These are phyloP conservation scores for Lachnellula occidentalis DNA, from an alignment of 2,329 filamentous ascomycete species.

Conservation along the genomic window DNA sequence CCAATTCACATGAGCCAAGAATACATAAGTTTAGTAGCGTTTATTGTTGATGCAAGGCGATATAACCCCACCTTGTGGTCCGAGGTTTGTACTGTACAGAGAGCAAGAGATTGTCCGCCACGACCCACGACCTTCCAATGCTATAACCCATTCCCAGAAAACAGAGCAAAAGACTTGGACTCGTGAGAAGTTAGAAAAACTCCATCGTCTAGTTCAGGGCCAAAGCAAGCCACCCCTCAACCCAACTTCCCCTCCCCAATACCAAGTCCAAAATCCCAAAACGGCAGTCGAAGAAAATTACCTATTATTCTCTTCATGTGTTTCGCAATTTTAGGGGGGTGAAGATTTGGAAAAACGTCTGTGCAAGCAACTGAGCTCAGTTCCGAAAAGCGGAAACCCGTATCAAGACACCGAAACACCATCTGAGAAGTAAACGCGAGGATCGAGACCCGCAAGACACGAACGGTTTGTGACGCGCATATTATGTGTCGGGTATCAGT, in stretches of 20 bases:
- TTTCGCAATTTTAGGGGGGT: slow-evolving; percentile 18
- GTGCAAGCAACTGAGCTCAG: slow-evolving; percentile 13
- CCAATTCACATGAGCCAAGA: neutral
- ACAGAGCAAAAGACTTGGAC: neutral
- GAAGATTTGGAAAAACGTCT: slow-evolving; percentile 14
- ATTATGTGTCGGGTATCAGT: slow-evolving; percentile 57
- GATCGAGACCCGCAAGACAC: slow-evolving; percentile 28
- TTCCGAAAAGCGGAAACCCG: slow-evolving; percentile 17
- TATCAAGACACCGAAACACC: slow-evolving; percentile 30
- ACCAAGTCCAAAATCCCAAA: slow-evolving; percentile 1
- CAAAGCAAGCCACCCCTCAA: neutral
- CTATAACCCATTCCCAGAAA: neutral
- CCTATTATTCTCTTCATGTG: slow-evolving; percentile 19
- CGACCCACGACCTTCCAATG: neutral
- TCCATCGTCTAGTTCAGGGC: neutral
- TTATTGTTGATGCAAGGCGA: neutral
- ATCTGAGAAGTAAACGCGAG: slow-evolving; percentile 23
- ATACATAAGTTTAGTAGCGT: neutral
- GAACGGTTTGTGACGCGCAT: slow-evolving; percentile 18
- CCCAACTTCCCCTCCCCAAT: neutral
- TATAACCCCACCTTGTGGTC: neutral
- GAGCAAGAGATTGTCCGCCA: neutral
- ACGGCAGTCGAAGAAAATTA: slow-evolving; percentile 16
- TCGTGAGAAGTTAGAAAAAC: neutral
- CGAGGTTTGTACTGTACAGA: neutral